Evolutionary conservation across 257 asterid species (phyloP).

Genomic region (Coffea eugenioides): DNA sequence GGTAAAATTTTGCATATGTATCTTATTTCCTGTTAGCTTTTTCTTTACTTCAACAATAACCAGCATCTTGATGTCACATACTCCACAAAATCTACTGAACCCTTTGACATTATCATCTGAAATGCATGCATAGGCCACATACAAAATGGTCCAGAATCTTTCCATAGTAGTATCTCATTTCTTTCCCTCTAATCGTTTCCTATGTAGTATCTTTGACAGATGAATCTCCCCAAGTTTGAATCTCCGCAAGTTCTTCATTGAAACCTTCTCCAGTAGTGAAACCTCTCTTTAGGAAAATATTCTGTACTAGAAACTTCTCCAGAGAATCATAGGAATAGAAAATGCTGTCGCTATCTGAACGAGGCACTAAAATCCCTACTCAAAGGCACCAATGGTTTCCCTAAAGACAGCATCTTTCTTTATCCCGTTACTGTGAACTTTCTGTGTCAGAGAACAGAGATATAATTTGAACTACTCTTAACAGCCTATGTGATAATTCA

Average conservation of each 20-base stretch:
- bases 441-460: neutral
- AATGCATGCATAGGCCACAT: neutral
- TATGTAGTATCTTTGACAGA: too few species aligned
- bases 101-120: neutral
- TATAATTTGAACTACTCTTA: neutral
- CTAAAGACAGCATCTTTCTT: neutral
- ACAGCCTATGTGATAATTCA: neutral
- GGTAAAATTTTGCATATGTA: conserved; percentile 31
- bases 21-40: neutral
- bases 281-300: too few species aligned
- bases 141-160: neutral
- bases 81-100: neutral
- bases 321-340: too few species aligned
- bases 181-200: too few species aligned
- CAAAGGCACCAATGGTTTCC: too few species aligned
- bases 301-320: too few species aligned
- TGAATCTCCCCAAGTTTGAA: too few species aligned
- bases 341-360: too few species aligned
- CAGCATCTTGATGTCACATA: neutral
- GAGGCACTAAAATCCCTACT: too few species aligned
- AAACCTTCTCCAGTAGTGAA: too few species aligned
- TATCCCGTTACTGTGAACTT: neutral
- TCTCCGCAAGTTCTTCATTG: too few species aligned
- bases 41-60: neutral
- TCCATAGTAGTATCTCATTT: too few species aligned